Evolutionary conservation across 2,329 filamentous ascomycete species (phyloP).

Genomic region (Fusarium cyanostomum): DNA sequence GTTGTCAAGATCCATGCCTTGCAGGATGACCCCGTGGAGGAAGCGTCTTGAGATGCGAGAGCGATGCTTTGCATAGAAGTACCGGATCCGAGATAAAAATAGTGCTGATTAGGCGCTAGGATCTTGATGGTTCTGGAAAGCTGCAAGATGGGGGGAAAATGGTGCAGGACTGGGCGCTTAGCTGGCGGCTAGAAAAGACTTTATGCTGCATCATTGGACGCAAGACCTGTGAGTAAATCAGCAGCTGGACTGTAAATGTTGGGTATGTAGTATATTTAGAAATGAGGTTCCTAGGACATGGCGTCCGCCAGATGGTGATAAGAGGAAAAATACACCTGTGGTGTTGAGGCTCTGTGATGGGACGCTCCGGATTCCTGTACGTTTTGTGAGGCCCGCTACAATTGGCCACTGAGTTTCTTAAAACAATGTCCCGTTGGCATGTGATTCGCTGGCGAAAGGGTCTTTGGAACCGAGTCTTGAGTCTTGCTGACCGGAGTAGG

Average conservation of each 20-base stretch:
- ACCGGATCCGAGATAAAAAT: conserved; percentile 28
- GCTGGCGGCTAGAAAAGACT: conserved; percentile 34
- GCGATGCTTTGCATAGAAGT: conserved; percentile 21
- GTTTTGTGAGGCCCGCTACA: conserved; percentile 2
- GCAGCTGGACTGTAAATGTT: background rate
- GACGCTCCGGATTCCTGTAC: conserved; percentile 14
- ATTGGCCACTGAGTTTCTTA: conserved; percentile 29
- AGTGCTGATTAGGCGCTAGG: conserved; percentile 22
- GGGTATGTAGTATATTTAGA: conserved; percentile 13
- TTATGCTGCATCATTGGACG: conserved; percentile 25
- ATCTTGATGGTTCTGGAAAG: conserved; percentile 29
- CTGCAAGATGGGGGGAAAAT: conserved; percentile 18
- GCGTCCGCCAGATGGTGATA: background rate
- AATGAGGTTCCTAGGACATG: background rate
- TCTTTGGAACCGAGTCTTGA: background rate
- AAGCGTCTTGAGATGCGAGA: conserved; percentile 10
- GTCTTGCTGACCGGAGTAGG: background rate
- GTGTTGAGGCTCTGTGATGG: conserved; percentile 41
- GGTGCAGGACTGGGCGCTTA: conserved; percentile 39
- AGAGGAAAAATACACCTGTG: conserved; percentile 16
- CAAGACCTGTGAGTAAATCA: conserved; percentile 10
- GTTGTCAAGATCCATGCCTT: background rate
- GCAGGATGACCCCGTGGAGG: conserved; percentile 10
- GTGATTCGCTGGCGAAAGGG: background rate
- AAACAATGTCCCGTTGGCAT: background rate